These are phyloP conservation scores for Stachybotrys chartarum DNA, from an alignment of 2,329 filamentous ascomycete genomes.

Conservation along the genomic window DNA sequence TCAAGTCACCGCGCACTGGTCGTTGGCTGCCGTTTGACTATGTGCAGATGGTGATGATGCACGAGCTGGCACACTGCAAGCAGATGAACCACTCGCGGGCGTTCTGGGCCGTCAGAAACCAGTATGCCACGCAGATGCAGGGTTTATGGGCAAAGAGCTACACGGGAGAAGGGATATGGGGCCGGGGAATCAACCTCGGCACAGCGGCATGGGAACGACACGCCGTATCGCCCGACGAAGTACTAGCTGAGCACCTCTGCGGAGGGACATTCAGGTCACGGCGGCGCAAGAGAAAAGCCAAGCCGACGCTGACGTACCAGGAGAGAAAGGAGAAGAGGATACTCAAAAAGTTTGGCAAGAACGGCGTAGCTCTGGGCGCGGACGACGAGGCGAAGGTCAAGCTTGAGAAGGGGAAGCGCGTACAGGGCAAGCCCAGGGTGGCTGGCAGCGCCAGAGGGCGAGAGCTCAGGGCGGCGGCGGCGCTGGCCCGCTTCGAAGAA, in stretches of 20 bases:
- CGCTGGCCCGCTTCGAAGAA: conserved; percentile 63
- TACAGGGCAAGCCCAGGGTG: conserved; percentile 61
- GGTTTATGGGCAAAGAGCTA: conserved; percentile 63
- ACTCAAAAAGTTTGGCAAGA: conserved; percentile 67
- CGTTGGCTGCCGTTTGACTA: conserved; percentile 76
- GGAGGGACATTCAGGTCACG: conserved; percentile 69
- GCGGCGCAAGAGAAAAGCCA: conserved; percentile 47
- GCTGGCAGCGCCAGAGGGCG: conserved; percentile 67
- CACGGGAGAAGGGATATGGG: conserved; percentile 79
- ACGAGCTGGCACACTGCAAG: conserved; percentile 81
- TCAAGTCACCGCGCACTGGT: conserved; percentile 57
- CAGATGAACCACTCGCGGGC: conserved; percentile 83
- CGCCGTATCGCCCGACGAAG: conserved; percentile 43
- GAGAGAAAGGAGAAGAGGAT: conserved; percentile 68
- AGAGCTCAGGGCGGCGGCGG: conserved; percentile 70
- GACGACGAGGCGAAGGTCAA: conserved; percentile 59
- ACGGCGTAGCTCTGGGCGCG: conserved; percentile 61
- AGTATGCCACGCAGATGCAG: conserved; percentile 65
- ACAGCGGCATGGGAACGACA: conserved; percentile 54
- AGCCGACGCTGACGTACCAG: conserved; percentile 53
- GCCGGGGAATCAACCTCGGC: conserved; percentile 56
- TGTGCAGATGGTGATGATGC: conserved; percentile 94
- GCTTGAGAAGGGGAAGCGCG: conserved; percentile 59
- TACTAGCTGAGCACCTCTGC: conserved; percentile 65
- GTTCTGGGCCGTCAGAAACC: conserved; percentile 75